Conservation (phyloP, 805 yeast species). For the Wickerhamiella australiensis region DNA sequence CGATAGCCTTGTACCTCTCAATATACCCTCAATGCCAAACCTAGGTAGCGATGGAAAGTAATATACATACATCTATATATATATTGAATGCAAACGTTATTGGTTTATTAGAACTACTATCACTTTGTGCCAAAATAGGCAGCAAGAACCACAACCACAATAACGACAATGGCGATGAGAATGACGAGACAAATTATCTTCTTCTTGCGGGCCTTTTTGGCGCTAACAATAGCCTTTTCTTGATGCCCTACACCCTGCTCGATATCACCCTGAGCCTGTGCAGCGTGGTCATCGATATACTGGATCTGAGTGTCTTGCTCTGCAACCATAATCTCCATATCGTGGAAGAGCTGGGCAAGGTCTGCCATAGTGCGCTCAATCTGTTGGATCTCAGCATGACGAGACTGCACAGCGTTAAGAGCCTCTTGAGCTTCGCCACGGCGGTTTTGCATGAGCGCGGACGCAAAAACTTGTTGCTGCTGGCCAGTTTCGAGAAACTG, state of each 20-base stretch:
- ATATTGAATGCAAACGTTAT: neutral
- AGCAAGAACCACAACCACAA: constrained; percentile 20
- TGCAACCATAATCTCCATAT: constrained; percentile 90
- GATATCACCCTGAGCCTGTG: constrained; percentile 74
- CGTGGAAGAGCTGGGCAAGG: constrained; percentile 84
- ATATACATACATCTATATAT: neutral
- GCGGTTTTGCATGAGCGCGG: constrained; percentile 43
- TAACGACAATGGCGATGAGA: constrained; percentile 23
- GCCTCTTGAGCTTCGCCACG: constrained; percentile 79
- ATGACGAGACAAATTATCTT: constrained; percentile 59
- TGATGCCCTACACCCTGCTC: constrained; percentile 94
- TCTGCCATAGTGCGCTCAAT: constrained; percentile 94
- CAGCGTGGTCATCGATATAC: constrained; percentile 68
- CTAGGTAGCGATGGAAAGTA: no score
- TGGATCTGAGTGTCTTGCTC: constrained; percentile 87
- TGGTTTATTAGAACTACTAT: neutral
- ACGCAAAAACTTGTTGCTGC: constrained; percentile 86
- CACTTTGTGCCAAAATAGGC: constrained; percentile 9
- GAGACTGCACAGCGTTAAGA: constrained; percentile 84
- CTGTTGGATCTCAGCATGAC: constrained; percentile 90
- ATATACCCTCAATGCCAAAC: no score
- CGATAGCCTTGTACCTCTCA: no score
- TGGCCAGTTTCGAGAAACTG: constrained; percentile 72
- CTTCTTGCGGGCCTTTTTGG: constrained; percentile 82
- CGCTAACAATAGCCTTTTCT: constrained; percentile 74